Evolutionary conservation across 177 flowering plant species (phyloP), one percentile per base, ranked within the genome.

Genomic region (Vitis hybrid): DNA sequence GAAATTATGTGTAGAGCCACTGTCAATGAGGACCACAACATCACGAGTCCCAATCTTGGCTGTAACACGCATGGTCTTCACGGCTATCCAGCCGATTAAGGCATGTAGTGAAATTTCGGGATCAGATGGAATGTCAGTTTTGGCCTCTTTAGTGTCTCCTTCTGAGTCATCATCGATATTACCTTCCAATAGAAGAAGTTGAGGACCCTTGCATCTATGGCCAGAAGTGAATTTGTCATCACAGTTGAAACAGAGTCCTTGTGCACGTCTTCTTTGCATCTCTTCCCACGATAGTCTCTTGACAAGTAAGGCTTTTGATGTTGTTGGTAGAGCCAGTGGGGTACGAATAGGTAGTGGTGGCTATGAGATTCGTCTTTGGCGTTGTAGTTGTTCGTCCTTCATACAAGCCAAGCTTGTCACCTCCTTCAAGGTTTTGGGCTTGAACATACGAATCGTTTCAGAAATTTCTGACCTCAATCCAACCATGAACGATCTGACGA

Each of bases 181-280:
- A 31, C 39, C 39, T 31, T 31, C 39, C 0, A 31, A 31, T 5
- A 31, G 3, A 31, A 61, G 50, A 31, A 61, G 18, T 61, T 31
- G 67, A 48, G 55, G 68, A 16, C 68, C 68, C 48, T 66, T 20
- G 68, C 68, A 51, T 53, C 19, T 66, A 31, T 66, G 68, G 5
- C 68, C 45, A 2, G 59, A 6, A 15, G 68, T 12, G 50, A 66
- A 51, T 20, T 51, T 66, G n/a, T 29, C 48, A 66, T 66, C 48
- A 29, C 49, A 66, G 20, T 51, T 66, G 59, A 66, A 66, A 26
- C 59, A 52, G 13, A 66, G 68, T 13, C 68, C 68, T 52, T 66
- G 68, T 51, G 68, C 68, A 11, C 59, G 50, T 53, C 48, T 26
- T 39, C 39, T 31, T 31, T 31, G 39, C 39, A 31, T 31, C 39